These are phyloP conservation scores for Gossypium stocksii DNA, from an alignment of 345 rosid species.

Conservation along the genomic window DNA sequence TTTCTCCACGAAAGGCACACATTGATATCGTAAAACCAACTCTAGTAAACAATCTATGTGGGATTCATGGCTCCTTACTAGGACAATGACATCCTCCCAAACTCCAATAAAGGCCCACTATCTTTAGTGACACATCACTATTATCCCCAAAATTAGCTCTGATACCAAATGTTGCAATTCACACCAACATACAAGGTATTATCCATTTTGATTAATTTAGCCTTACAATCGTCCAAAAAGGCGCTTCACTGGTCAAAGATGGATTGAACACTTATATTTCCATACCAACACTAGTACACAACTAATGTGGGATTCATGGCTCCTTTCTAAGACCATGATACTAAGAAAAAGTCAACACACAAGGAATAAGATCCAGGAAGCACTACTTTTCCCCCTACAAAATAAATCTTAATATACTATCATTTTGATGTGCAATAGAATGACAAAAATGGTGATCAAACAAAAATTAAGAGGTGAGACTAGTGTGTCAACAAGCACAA, in stretches of 20 bases:
- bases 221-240: background rate
- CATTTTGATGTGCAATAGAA: background rate
- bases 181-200: background rate
- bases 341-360: background rate
- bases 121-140: background rate
- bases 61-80: background rate
- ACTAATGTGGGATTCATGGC: background rate
- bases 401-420: background rate
- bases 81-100: background rate
- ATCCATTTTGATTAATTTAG: no score
- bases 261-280: background rate
- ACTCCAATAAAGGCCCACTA: background rate
- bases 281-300: background rate
- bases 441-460: background rate
- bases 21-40: background rate
- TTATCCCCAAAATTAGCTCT: background rate
- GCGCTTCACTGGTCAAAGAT: background rate
- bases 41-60: no score
- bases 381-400: no score
- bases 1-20: no score
- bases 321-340: background rate
- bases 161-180: background rate
- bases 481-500: background rate
- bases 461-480: background rate
- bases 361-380: no score